Evolutionary conservation across 805 yeast genomes (phyloP).

Genomic region (Candida krabiensis): DNA sequence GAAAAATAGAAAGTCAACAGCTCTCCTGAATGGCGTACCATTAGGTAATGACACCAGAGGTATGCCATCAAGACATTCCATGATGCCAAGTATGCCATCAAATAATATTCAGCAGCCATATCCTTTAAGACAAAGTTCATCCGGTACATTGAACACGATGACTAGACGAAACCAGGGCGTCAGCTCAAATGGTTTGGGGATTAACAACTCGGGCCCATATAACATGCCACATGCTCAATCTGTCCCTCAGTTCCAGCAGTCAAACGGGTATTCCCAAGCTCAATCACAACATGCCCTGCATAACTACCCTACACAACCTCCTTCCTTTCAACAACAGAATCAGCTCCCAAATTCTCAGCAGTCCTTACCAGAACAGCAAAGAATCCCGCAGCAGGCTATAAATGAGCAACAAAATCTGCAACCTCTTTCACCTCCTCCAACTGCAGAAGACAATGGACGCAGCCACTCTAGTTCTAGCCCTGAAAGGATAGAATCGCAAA

Average conservation of each 20-base stretch:
- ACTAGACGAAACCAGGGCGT: constrained; percentile 19
- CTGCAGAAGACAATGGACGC: constrained; percentile 2
- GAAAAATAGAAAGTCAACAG: constrained; percentile 44
- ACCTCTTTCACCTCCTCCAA: constrained; percentile 5
- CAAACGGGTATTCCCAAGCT: constrained; percentile 11
- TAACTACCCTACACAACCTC: background rate
- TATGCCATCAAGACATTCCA: constrained; percentile 30
- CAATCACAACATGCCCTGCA: background rate
- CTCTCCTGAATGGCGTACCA: constrained; percentile 28
- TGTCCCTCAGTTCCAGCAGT: constrained; percentile 7
- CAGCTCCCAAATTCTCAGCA: background rate
- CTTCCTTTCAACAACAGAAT: background rate
- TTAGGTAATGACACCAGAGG: constrained; percentile 30
- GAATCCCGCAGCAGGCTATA: background rate
- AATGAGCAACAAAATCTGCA: background rate
- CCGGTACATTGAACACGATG: constrained; percentile 16
- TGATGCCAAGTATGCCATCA: constrained; percentile 26
- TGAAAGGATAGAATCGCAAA: constrained; percentile 1
- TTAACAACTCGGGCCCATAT: constrained; percentile 16
- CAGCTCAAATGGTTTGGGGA: constrained; percentile 25
- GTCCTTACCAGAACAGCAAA: background rate
- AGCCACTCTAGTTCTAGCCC: background rate
- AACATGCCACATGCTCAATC: constrained; percentile 11
- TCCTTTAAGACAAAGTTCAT: constrained; percentile 21
- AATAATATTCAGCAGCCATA: constrained; percentile 11